Conservation (phyloP, 257 asterid species). For the Lavandula angustifolia region DNA sequence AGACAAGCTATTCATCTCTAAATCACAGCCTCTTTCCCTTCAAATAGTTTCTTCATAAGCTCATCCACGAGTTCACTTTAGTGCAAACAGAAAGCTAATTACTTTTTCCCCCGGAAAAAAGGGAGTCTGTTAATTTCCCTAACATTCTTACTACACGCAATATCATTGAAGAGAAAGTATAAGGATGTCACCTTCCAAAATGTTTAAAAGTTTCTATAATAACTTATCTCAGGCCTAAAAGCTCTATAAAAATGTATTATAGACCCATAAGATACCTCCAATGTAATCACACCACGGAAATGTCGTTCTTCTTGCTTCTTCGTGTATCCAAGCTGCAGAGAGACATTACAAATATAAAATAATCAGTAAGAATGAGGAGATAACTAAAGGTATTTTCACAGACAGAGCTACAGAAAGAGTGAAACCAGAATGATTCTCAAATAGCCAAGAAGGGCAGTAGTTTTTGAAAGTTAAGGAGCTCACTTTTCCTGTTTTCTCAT, state of each 20-base stretch:
- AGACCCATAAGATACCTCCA: conserved; percentile 61
- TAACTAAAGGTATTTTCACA: background rate
- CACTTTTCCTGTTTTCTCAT: conserved; percentile 96
- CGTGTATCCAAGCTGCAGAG: conserved; percentile 92
- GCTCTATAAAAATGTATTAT: background rate
- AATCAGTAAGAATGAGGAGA: conserved; percentile 19
- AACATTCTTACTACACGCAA: no score
- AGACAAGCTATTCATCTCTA: no score
- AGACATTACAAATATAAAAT: conserved; percentile 15
- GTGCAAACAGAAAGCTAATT: no score
- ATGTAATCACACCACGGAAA: conserved; percentile 87
- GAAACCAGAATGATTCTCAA: background rate
- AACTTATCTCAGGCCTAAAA: conserved; percentile 9
- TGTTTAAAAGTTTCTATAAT: background rate
- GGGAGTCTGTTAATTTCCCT: no score
- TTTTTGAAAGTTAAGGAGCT: conserved; percentile 29
- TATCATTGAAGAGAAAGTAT: no score
- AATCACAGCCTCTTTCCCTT: no score
- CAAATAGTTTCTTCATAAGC: no score
- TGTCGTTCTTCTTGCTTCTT: conserved; percentile 92
- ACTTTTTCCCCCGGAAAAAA: no score
- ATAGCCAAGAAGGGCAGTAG: conserved; percentile 15
- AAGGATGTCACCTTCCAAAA: background rate
- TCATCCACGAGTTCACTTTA: no score
- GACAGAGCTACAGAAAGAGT: background rate